Evolutionary conservation across 345 rosid genomes (phyloP).

Genomic region (Combretum micranthum): DNA sequence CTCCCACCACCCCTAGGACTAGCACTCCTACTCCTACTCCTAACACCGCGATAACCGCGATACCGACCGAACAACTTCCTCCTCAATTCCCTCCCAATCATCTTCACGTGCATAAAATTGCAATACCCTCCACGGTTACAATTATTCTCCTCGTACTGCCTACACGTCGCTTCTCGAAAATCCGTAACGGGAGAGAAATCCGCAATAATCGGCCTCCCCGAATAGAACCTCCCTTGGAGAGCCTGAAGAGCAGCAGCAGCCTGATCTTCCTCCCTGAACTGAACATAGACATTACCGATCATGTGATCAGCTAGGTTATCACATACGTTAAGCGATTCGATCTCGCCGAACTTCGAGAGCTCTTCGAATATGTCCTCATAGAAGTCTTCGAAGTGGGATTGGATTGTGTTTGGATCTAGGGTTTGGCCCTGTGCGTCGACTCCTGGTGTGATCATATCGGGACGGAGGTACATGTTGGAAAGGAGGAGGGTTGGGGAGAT

Average conservation of each 20-base stretch:
- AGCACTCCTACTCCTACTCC: conserved; percentile 56
- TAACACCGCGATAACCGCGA: conserved; percentile 24
- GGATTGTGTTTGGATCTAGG: conserved; percentile 61
- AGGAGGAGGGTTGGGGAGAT: conserved; percentile 73
- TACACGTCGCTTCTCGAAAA: conserved; percentile 82
- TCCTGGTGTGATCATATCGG: conserved; percentile 87
- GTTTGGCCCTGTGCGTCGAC: conserved; percentile 65
- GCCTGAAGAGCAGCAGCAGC: conserved; percentile 79
- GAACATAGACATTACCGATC: conserved; percentile 88
- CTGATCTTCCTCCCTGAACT: conserved; percentile 84
- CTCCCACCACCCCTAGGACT: conserved; percentile 48
- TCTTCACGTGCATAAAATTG: conserved; percentile 86
- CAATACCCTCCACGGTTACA: conserved; percentile 92
- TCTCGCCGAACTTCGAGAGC: conserved; percentile 83
- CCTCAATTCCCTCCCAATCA: conserved; percentile 74
- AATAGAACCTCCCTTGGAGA: conserved; percentile 71
- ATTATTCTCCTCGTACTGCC: conserved; percentile 77
- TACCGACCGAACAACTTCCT: conserved; percentile 67
- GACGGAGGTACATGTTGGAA: conserved; percentile 79
- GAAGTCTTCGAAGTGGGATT: conserved; percentile 74
- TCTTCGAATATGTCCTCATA: conserved; percentile 88
- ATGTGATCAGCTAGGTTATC: conserved; percentile 91
- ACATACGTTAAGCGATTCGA: conserved; percentile 76
- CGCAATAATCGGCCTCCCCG: conserved; percentile 85
- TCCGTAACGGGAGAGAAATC: conserved; percentile 95